Evolutionary conservation across 148 eudicot species (phyloP).

Genomic region (Chenopodium berlandieri): DNA sequence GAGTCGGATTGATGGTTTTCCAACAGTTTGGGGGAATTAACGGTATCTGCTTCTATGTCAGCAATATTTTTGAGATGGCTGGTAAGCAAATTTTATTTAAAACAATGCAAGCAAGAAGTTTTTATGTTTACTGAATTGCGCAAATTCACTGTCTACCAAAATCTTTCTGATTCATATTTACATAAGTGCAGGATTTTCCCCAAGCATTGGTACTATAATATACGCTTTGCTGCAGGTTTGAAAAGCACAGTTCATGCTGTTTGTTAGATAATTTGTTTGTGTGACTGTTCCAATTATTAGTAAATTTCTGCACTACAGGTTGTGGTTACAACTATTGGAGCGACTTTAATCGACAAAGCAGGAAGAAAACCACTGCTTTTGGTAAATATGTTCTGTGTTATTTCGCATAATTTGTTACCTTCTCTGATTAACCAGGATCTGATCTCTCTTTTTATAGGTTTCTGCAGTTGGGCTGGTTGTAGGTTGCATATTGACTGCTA

Average conservation of each 20-base stretch:
- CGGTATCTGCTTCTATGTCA: slow-evolving; percentile 78
- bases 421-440: background rate
- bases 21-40: slow-evolving; percentile 94
- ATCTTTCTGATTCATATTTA: background rate
- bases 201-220: slow-evolving; percentile 63
- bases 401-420: background rate
- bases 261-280: background rate
- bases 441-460: slow-evolving; percentile 38
- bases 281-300: background rate
- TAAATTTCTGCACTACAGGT: slow-evolving; percentile 36
- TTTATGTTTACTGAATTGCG: background rate
- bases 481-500: slow-evolving; percentile 61
- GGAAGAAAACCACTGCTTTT: slow-evolving; percentile 88
- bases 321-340: slow-evolving; percentile 56
- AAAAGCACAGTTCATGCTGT: background rate
- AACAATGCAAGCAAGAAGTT: background rate
- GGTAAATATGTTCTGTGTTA: slow-evolving; percentile 36
- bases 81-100: slow-evolving; percentile 34
- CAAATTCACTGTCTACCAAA: background rate
- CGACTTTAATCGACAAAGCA: slow-evolving; percentile 66
- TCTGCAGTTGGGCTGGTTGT: slow-evolving; percentile 71
- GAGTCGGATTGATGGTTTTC: slow-evolving; percentile 82
- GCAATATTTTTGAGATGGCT: slow-evolving; percentile 78
- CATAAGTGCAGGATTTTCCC: slow-evolving; percentile 54
- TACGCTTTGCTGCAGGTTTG: slow-evolving; percentile 79